Evolutionary conservation across 768 basidiomycete genomes (phyloP).

Genomic region (Phaffia tasmanica): DNA sequence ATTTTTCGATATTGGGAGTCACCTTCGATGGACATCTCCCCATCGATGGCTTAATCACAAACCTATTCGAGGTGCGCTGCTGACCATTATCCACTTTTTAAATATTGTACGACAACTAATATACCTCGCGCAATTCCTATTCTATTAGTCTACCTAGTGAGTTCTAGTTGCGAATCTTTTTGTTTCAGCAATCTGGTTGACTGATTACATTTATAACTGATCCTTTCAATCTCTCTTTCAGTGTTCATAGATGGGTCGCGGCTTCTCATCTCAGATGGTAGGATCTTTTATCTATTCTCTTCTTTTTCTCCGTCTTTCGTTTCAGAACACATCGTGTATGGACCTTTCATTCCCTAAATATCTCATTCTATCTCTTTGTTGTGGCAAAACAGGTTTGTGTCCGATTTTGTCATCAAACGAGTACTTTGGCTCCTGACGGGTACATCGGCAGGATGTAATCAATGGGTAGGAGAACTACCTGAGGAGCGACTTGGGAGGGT

Average conservation of each 20-base stretch:
- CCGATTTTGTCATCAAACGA: slow-evolving; percentile 51
- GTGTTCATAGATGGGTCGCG: slow-evolving; percentile 53
- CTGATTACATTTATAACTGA: neutral
- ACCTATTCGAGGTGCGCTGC: slow-evolving; percentile 38
- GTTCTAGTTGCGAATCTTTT: neutral
- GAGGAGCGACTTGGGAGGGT: slow-evolving; percentile 46
- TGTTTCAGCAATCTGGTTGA: neutral
- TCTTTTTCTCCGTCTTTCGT: too few relatives aligned
- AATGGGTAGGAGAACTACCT: slow-evolving; percentile 32
- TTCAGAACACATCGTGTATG: too few relatives aligned
- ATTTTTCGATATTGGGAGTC: slow-evolving; percentile 48
- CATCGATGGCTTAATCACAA: slow-evolving; percentile 47
- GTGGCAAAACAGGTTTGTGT: slow-evolving; percentile 26
- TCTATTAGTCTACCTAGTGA: neutral
- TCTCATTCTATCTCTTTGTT: neutral
- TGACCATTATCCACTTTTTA: too few relatives aligned
- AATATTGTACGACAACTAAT: neutral
- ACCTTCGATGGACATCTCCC: slow-evolving; percentile 41
- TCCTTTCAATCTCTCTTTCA: slow-evolving; percentile 34
- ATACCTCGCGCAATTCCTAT: neutral
- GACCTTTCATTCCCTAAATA: too few relatives aligned
- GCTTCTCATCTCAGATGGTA: slow-evolving; percentile 49
- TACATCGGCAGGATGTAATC: slow-evolving; percentile 27
- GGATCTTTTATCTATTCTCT: neutral
- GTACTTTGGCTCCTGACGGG: slow-evolving; percentile 55